Percentiles rank a stretch among this genome's conserved stretches.
Conservation (phyloP, 2,329 filamentous ascomycete species). For the Monilinia laxa region DNA sequence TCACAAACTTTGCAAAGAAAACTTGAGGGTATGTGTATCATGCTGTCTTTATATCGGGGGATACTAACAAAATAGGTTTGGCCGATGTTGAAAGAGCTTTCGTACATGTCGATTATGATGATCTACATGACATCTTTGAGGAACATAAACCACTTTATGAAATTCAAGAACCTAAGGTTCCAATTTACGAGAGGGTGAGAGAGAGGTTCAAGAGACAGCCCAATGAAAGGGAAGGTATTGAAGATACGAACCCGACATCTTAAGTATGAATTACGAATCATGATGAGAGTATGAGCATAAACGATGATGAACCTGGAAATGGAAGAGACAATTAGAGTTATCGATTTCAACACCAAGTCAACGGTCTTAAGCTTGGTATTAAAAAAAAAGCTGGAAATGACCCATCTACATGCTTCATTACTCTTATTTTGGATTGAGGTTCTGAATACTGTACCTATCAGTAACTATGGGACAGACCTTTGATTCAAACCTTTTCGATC, state of each 20-base stretch:
- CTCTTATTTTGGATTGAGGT: background rate
- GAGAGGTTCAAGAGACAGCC: constrained; percentile 19
- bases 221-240: background rate
- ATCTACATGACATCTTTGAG: constrained; percentile 23
- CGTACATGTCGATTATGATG: constrained; percentile 93
- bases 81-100: constrained; percentile 92
- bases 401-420: background rate
- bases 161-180: constrained; percentile 18
- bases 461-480: background rate
- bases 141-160: constrained; percentile 24
- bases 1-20: constrained; percentile 94
- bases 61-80: constrained; percentile 43
- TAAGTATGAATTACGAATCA: background rate
- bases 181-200: constrained; percentile 15
- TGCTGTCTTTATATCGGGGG: background rate
- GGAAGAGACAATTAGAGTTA: background rate
- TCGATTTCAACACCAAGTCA: no score
- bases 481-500: background rate
- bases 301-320: background rate
- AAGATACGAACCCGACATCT: background rate
- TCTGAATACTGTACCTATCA: background rate
- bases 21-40: constrained; percentile 64
- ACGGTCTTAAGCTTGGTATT: background rate
- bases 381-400: background rate
- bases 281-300: background rate